These are phyloP conservation scores for Seminavis robusta DNA, from an alignment of 108 stramenopile genomes.

Conservation along the genomic window DNA sequence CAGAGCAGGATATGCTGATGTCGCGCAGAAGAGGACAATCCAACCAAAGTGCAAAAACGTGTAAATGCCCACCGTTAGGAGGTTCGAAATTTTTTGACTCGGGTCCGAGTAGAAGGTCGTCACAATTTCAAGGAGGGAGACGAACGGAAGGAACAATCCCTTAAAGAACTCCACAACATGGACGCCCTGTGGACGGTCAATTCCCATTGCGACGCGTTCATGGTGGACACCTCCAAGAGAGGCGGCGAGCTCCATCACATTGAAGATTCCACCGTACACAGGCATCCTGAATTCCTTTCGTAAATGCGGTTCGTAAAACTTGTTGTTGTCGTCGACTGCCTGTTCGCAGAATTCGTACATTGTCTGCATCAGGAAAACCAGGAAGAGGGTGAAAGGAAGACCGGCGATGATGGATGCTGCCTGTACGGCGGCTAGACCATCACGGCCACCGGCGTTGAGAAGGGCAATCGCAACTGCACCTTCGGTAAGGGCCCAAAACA, in stretches of 20 bases:
- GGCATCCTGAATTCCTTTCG: slow-evolving; percentile 27
- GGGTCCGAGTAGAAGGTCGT: too few relatives aligned
- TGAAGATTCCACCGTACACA: slow-evolving; percentile 37
- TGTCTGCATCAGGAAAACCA: slow-evolving; percentile 29
- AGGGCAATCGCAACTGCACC: slow-evolving; percentile 47
- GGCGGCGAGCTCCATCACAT: slow-evolving; percentile 29
- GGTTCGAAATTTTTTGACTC: too few relatives aligned
- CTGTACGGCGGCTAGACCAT: slow-evolving; percentile 45
- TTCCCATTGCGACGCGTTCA: slow-evolving; percentile 5
- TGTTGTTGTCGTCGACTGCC: slow-evolving; percentile 1
- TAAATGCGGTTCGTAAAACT: slow-evolving; percentile 3
- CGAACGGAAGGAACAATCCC: slow-evolving; percentile 25
- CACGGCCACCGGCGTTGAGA: slow-evolving; percentile 33
- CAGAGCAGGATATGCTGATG: too few relatives aligned
- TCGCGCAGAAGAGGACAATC: too few relatives aligned
- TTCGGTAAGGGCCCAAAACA: slow-evolving; percentile 35
- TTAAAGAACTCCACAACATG: slow-evolving; percentile 16
- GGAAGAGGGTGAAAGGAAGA: slow-evolving; percentile 51
- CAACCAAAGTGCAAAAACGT: too few relatives aligned
- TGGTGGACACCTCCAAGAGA: slow-evolving; percentile 23
- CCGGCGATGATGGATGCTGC: slow-evolving; percentile 55
- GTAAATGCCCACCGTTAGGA: too few relatives aligned
- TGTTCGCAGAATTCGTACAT: slow-evolving; percentile 24
- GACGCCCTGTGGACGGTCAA: slow-evolving; percentile 6
- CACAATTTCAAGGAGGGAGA: too few relatives aligned